Conservation (phyloP, 495 filamentous ascomycete genomes). For the Daldinia loculata region DNA sequence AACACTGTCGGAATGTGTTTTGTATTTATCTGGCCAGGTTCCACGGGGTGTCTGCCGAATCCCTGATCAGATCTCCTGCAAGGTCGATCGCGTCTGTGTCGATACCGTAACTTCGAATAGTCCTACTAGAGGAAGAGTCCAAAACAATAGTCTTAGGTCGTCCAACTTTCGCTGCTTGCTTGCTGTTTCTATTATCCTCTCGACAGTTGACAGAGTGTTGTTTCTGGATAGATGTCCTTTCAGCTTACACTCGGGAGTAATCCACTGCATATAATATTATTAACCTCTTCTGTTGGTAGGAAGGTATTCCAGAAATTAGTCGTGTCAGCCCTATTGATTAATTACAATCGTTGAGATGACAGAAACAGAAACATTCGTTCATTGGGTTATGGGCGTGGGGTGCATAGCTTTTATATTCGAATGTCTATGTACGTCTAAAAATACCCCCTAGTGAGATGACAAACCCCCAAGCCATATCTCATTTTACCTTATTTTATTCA, state of each 20-base stretch:
- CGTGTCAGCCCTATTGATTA: slow-evolving; percentile 18
- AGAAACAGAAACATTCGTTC: slow-evolving; percentile 17
- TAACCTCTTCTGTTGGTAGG: background rate
- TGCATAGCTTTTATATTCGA: slow-evolving; percentile 39
- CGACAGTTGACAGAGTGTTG: background rate
- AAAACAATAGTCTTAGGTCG: background rate
- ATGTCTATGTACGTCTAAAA: slow-evolving; percentile 39
- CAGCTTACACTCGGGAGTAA: slow-evolving; percentile 5
- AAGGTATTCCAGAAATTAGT: slow-evolving; percentile 7
- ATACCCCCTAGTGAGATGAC: slow-evolving; percentile 27
- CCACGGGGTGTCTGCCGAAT: slow-evolving; percentile 16
- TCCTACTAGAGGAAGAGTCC: slow-evolving; percentile 2
- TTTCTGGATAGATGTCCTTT: background rate
- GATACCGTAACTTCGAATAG: slow-evolving; percentile 13
- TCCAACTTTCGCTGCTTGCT: background rate
- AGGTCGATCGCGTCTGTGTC: slow-evolving; percentile 22
- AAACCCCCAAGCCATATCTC: slow-evolving; percentile 22
- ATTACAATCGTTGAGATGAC: slow-evolving; percentile 27
- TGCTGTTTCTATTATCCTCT: background rate
- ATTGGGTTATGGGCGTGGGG: slow-evolving; percentile 40
- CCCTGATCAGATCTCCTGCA: slow-evolving; percentile 38
- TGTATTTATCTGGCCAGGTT: slow-evolving; percentile 11
- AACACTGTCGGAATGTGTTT: background rate
- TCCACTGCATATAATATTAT: slow-evolving; percentile 6
- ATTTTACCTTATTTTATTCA: slow-evolving; percentile 14